phyloP scores from a whole-genome alignment of 1,139 yeast species.

The Geotrichum aggregatum region DNA sequence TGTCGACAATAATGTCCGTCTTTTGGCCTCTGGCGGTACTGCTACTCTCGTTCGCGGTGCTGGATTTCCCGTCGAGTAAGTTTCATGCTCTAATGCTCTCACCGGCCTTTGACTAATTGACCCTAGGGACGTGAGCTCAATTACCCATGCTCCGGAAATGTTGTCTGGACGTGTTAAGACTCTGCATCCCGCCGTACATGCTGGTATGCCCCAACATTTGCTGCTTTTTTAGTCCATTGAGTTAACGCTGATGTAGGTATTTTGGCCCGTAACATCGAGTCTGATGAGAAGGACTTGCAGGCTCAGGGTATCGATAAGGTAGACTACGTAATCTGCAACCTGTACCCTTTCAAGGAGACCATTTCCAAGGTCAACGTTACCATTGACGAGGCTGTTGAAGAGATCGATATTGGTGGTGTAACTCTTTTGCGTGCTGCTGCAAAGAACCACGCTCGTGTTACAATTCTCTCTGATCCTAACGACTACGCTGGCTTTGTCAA shows the following conservation, averaged over 20 bases:
- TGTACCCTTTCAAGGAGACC: slow-evolving; percentile 97
- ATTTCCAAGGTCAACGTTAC: slow-evolving; percentile 94
- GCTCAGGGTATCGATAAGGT: slow-evolving; percentile 91
- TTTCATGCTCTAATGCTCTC: neutral
- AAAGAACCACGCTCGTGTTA: slow-evolving; percentile 93
- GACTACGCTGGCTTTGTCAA: slow-evolving; percentile 84
- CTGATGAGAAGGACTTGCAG: slow-evolving; percentile 81
- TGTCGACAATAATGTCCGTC: slow-evolving; percentile 78
- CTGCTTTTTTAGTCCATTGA: neutral
- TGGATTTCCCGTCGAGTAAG: slow-evolving; percentile 84
- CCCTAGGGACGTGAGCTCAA: slow-evolving; percentile 68
- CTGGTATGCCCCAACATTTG: slow-evolving; percentile 47
- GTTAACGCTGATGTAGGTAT: slow-evolving; percentile 41
- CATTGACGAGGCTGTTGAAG: slow-evolving; percentile 95
- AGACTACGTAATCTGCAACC: slow-evolving; percentile 93
- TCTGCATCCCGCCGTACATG: slow-evolving; percentile 97
- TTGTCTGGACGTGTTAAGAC: slow-evolving; percentile 98
- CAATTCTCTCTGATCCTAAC: slow-evolving; percentile 87
- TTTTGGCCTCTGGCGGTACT: slow-evolving; percentile 96
- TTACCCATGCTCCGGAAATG: slow-evolving; percentile 98
- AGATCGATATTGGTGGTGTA: slow-evolving; percentile 97
- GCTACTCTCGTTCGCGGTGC: slow-evolving; percentile 92
- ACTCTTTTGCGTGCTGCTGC: slow-evolving; percentile 97
- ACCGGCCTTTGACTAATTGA: neutral
- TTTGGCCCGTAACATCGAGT: slow-evolving; percentile 84